Conservation (phyloP, 108 stramenopile genomes). For the Mediolabrus comicus region DNA sequence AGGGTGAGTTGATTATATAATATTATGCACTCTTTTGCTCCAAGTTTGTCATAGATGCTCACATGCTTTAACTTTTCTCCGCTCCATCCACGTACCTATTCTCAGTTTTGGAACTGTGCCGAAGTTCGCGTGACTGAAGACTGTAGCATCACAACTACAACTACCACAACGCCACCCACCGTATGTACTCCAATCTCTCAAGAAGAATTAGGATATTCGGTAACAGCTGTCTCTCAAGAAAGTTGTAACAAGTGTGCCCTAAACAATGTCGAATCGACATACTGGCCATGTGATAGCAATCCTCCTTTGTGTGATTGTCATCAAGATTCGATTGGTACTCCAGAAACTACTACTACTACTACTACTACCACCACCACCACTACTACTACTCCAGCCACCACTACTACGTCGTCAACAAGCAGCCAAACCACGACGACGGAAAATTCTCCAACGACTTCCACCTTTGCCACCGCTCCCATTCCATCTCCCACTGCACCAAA, state of each 20-base stretch:
- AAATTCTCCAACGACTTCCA: too few species aligned
- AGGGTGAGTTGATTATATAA: not conserved
- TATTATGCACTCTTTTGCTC: too few species aligned
- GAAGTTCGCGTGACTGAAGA: constrained; percentile 11
- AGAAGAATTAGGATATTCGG: constrained; percentile 4
- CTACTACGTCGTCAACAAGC: not conserved
- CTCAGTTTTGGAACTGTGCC: constrained; percentile 16
- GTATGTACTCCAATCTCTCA: constrained; percentile 6
- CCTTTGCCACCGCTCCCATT: too few species aligned
- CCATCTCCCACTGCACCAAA: too few species aligned
- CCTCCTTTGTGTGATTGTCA: constrained; percentile 4
- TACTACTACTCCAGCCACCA: not conserved
- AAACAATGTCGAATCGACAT: constrained; percentile 2
- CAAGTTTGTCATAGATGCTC: too few species aligned
- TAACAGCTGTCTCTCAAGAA: constrained; percentile 4
- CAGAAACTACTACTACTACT: not conserved
- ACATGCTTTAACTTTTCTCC: too few species aligned
- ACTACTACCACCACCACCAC: not conserved
- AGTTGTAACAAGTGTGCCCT: constrained; percentile 1
- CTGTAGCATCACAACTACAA: constrained; percentile 11
- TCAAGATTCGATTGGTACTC: not conserved
- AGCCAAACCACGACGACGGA: not conserved
- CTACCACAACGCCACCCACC: constrained; percentile 6
- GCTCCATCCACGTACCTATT: too few species aligned
- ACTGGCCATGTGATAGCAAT: constrained; percentile 13